Evolutionary conservation across 1,284 basidiomycete genomes (phyloP).

Genomic region (Boletus calvinii): DNA sequence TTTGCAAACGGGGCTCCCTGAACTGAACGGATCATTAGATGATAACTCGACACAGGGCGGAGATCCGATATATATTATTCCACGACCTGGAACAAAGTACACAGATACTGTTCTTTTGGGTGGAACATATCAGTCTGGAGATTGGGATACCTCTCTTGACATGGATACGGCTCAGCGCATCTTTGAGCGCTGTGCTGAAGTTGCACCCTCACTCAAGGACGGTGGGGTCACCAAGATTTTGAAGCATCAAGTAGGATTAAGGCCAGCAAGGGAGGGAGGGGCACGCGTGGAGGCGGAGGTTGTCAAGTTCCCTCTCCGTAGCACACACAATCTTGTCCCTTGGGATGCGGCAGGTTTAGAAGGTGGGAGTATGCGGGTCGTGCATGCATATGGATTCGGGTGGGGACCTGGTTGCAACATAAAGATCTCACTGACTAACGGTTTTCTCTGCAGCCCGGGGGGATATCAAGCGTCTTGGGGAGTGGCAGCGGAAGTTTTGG

Average conservation of each 20-base stretch:
- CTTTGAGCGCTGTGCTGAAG: constrained; percentile 41
- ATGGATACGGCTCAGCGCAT: constrained; percentile 44
- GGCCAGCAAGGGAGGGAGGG: constrained; percentile 58
- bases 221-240: constrained; percentile 45
- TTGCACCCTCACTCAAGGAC: constrained; percentile 40
- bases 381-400: constrained; percentile 69
- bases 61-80: constrained; percentile 52
- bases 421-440: constrained; percentile 1
- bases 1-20: background rate
- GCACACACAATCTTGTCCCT: constrained; percentile 31
- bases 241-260: constrained; percentile 60
- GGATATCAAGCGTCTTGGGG: constrained; percentile 61
- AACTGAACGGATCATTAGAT: constrained; percentile 13
- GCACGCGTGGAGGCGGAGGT: constrained; percentile 56
- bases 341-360: constrained; percentile 20
- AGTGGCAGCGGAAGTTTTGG: constrained; percentile 44
- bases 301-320: constrained; percentile 40
- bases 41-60: constrained; percentile 13
- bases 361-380: constrained; percentile 42
- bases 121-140: constrained; percentile 49
- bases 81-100: constrained; percentile 39
- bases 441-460: constrained; percentile 36
- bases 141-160: constrained; percentile 51
- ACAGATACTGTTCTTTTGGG: constrained; percentile 49
- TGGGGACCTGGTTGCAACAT: constrained; percentile 27